Evolutionary conservation across 2,329 filamentous ascomycete species (phyloP), one percentile per base, ranked within the genome.

Genomic region (Fusarium paranaense): DNA sequence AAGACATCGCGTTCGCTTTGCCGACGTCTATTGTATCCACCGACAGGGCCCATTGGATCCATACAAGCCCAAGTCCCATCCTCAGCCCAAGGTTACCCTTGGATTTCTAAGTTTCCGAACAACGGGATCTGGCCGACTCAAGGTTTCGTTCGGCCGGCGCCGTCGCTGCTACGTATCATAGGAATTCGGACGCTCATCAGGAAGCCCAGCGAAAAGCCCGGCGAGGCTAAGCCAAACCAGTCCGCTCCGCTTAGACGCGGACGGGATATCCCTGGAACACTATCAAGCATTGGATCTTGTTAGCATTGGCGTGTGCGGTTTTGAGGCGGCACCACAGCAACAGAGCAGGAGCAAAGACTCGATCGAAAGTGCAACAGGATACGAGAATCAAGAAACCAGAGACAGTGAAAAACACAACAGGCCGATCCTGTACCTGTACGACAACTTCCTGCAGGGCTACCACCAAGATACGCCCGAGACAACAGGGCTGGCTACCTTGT

Each of bases 181-280:
- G 50, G 57, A 30, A 62, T 50, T 62, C 16, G 20, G 37, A 63
- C 57, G 32, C 58, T 65, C 71, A 64, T 52, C 62, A 72, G 40
- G 62, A 40, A 62, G 72, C 62, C 72, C 35, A 63, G 59, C 42
- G 42, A 64, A 67, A 74, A 70, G 62, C 42, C 69, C 56, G 61
- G 69, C 38, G 63, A 75, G 72, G 69, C 72, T 70, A 64, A 67
- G 56, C 61, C 66, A 35, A 63, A 52, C 54, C 63, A 74, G 57
- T 32, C 35, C 66, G 52, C 69, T 66, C 71, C 64, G 68, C 62
- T 45, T 54, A 75, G 69, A 64, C 38, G 61, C 62, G 72, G 63
- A 64, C 59, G 65, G 56, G 59, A 61, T 70, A 75, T 62, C 54
- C 68, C 71, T 70, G 56, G 71, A 35, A 59, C 58, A 66, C 54